phyloP scores from a whole-genome alignment of 495 filamentous ascomycete genomes.

The Pseudomonodictys pantanalensis region DNA sequence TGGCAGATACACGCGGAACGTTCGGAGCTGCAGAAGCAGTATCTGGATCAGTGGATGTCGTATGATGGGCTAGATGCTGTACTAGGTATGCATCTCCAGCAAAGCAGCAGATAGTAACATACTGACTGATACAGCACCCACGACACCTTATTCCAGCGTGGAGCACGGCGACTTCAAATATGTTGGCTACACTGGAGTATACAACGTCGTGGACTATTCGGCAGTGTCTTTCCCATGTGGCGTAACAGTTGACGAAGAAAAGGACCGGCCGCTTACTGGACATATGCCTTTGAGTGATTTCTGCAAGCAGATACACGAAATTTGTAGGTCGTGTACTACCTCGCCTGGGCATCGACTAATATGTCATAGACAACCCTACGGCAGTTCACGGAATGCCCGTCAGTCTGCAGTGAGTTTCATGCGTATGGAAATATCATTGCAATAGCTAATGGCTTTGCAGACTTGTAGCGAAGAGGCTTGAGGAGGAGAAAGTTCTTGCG shows the following conservation, averaged over 20 bases:
- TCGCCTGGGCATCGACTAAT: background rate
- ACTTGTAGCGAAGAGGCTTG: slow-evolving; percentile 49
- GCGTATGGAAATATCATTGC: background rate
- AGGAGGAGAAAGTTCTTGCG: slow-evolving; percentile 51
- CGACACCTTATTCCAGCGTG: slow-evolving; percentile 37
- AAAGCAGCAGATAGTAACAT: background rate
- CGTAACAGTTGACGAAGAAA: slow-evolving; percentile 30
- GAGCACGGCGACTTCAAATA: slow-evolving; percentile 36
- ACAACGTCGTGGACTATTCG: slow-evolving; percentile 40
- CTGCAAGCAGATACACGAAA: slow-evolving; percentile 23
- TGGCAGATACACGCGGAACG: slow-evolving; percentile 42
- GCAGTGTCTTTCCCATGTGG: slow-evolving; percentile 38
- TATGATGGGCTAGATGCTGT: slow-evolving; percentile 39
- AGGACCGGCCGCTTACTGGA: slow-evolving; percentile 25
- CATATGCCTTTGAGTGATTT: slow-evolving; percentile 20
- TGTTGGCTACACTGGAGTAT: slow-evolving; percentile 41
- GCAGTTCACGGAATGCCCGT: slow-evolving; percentile 56
- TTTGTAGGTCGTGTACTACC: slow-evolving; percentile 18
- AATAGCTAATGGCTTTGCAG: background rate
- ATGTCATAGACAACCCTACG: slow-evolving; percentile 50
- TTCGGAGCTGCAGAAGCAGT: slow-evolving; percentile 35
- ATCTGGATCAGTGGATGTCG: slow-evolving; percentile 38
- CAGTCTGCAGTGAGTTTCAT: slow-evolving; percentile 44
- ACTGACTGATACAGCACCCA: slow-evolving; percentile 26
- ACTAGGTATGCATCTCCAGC: slow-evolving; percentile 21